Evolutionary conservation across 2,329 filamentous ascomycete genomes (phyloP), one percentile per base, ranked within the genome.

Genomic region (Cordyceps cicadae): DNA sequence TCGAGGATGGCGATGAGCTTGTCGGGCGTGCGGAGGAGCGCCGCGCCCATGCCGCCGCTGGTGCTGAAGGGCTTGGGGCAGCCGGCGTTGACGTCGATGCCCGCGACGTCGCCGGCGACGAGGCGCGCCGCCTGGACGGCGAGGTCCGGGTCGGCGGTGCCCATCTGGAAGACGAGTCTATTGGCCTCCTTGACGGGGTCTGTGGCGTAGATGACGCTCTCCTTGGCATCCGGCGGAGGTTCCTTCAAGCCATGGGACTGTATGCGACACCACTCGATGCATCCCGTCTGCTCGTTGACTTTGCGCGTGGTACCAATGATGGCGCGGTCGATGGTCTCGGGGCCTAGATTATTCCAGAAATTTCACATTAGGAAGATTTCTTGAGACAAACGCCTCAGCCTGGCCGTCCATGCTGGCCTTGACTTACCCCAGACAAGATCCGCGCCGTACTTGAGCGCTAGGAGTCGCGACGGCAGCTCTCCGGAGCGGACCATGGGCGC

Each of bases 401-500:
- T 21, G 26, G 15, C 14, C 19, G 26, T 8, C 37, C 29, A 19
- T 26, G 49, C 39, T 24, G 29, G 26, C 48, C n/a, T 19, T 32
- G 5, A 76, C 80, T 66, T 73, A 89, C 88, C 93, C 93, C 94
- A 99, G 66, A 99, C 94, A 17, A 99, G 81, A 74, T 99, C 94
- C 57, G 94, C 94, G 66, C 94, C 94, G 73, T 99, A 97, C 70
- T 95, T 89, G 63, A 99, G 84, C 37, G 94, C 90, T 49, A 96
- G 77, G 29, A 99, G 82, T 62, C 94, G 87, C 45, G 90, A 94
- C 3, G 94, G 93, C 63, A 97, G 79, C 78, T 99, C 94, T 70
- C 94, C 94, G n/a, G 91, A 96, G 67, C 94, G 88, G 62, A 97
- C 93, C 94, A 99, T 99, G 46, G 94, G 94, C 63, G 94, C 94